Evolutionary conservation across 1,139 yeast species (phyloP), one percentile per base, ranked within the genome.

Genomic region (Protomyces inundatus): DNA sequence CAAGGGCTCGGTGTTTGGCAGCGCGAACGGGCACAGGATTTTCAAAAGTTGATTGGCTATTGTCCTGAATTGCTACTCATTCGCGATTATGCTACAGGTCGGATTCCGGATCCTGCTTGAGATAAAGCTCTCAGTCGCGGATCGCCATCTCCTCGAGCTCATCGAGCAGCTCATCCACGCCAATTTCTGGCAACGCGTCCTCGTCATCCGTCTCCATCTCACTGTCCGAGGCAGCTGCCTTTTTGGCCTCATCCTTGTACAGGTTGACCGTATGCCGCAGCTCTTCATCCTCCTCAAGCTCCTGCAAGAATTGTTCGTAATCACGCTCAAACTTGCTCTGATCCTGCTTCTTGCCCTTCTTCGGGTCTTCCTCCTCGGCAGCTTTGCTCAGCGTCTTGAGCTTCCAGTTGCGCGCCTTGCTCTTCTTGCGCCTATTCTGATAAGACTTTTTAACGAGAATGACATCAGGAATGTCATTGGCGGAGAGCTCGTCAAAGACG

Each of bases 241-340:
- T 79, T 66, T 73, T 75, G 54, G 68, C 70, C 23, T 70, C 66
- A 46, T 71, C 71, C 79, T 90, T 93, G 79, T 93, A 93, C 72
- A 93, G 75, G 74, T 93, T 91, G 76, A 93, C 60, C 42, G 90
- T 85, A 70, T 87, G 91, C 80, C 98, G 88, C 75, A 95, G 82
- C 75, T 93, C 99, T 65, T 86, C 85, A 77, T 93, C 99, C 77
- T 93, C 98, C 80, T 93, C 98, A 75, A 95, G 84, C 76, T 93
- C 97, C 79, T 90, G 97, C 79, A 95, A 84, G 87, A 93, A 93
- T 71, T 87, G 75, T 77, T 93, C 99, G 77, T 91, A 93, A 77
- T 93, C 99, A 76, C 85, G 87, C 77, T 93, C 98, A 2, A 95
- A 96, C 72, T 89, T 83, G 75, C 90, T 98, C 73, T 85, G 86